Evolutionary conservation across 2,329 filamentous ascomycete species (phyloP).

Genomic region (Penicillium thymicola): DNA sequence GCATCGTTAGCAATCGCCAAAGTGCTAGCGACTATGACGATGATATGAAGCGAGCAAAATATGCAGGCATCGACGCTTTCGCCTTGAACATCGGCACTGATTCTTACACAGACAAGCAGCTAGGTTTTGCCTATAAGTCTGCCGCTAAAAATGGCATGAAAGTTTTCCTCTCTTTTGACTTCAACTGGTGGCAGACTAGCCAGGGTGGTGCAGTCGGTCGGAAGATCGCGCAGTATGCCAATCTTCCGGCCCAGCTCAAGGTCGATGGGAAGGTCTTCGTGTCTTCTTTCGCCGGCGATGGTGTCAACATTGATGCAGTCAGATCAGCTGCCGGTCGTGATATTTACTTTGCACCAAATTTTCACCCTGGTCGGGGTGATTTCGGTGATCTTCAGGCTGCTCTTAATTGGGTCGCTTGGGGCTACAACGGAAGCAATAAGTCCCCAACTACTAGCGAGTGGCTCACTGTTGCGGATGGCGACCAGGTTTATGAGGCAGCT

Average conservation of each 20-base stretch:
- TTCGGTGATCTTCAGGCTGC: conserved; percentile 40
- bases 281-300: conserved; percentile 53
- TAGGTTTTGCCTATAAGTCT: too few species aligned
- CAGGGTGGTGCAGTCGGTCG: too few species aligned
- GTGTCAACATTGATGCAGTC: conserved; percentile 44
- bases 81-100: too few species aligned
- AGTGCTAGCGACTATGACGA: too few species aligned
- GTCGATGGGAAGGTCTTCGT: conserved; percentile 52
- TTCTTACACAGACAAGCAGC: too few species aligned
- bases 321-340: conserved; percentile 42
- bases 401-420: conserved; percentile 47
- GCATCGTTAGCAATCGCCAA: too few species aligned
- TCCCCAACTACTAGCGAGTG: conserved; percentile 43
- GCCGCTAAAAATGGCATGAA: too few species aligned
- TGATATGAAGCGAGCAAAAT: too few species aligned
- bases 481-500: conserved; percentile 34
- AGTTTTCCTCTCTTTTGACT: too few species aligned
- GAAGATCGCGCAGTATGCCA: conserved; percentile 49
- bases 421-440: conserved; percentile 46
- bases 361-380: conserved; percentile 43
- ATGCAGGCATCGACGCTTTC: too few species aligned
- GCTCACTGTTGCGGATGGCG: conserved; percentile 42
- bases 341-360: conserved; percentile 52
- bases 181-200: too few species aligned
- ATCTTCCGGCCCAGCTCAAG: conserved; percentile 46